These are phyloP conservation scores for Penicillium verrucosum DNA, from an alignment of 2,329 filamentous ascomycete species.

Conservation along the genomic window DNA sequence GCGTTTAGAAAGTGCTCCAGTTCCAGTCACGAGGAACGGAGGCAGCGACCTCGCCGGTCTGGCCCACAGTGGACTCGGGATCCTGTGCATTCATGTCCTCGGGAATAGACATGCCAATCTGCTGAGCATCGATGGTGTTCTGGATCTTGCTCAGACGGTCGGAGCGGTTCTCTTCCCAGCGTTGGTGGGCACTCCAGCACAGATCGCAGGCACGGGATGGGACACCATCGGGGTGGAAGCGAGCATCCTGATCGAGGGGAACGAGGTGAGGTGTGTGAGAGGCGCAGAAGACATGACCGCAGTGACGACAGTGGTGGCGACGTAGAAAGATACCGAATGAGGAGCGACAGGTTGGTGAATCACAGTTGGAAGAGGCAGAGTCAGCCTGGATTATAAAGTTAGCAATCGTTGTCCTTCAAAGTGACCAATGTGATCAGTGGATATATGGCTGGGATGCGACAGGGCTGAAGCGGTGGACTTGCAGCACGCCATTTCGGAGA, in stretches of 20 bases:
- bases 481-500: constrained; percentile 27
- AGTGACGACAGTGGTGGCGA: constrained; percentile 65
- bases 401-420: constrained; percentile 5
- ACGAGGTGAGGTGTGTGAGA: constrained; percentile 56
- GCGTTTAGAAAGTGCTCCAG: constrained; percentile 59
- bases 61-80: constrained; percentile 16
- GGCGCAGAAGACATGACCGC: constrained; percentile 63
- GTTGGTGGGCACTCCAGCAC: constrained; percentile 57
- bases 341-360: constrained; percentile 56
- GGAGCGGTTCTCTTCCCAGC: constrained; percentile 52
- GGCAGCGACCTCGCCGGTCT: constrained; percentile 48
- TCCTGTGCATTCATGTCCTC: constrained; percentile 23
- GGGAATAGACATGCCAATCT: constrained; percentile 21
- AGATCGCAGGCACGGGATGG: constrained; percentile 58
- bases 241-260: constrained; percentile 61
- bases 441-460: not conserved
- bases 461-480: not conserved
- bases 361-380: constrained; percentile 55
- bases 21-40: constrained; percentile 59
- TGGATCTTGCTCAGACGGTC: constrained; percentile 54
- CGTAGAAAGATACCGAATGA: constrained; percentile 61
- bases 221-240: constrained; percentile 59
- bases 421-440: not conserved
- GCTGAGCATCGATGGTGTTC: constrained; percentile 31
- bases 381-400: constrained; percentile 50